Base-by-base conservation (phyloP, 2,329 filamentous ascomycete species). In the Lachnellula arida region DNA sequence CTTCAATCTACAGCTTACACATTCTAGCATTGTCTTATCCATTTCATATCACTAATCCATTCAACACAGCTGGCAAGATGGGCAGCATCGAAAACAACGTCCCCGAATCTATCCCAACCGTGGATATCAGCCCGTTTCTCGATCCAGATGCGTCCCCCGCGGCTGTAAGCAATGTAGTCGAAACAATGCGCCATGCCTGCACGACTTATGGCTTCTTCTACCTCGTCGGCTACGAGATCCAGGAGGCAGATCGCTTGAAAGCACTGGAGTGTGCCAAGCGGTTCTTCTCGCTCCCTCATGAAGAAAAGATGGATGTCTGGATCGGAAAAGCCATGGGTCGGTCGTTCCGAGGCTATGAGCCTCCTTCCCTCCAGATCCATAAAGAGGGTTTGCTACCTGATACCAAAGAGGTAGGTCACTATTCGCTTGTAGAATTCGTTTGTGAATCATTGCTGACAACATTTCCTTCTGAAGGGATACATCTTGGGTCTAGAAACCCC, bases 351-450 rank as follows among this genome's bases (percentile, higher is more conserved):
- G 25, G 72, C 71, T 56, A 73, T 70, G 58, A 77, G 76, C 56
- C 78, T 77, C 17, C 46, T 19, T 15, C 12, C 23, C 37, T 32
- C 15, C 46, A 42, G 37, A 54, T 35, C 28, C 53, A 48, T 9
- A 35, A 43, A n/a, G 42, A 66, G 34, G 46, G 46, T 42, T 77
- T 77, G 63, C 71, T 71, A 5, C 61, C 71, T 61, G 80, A 80
- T 54, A 68, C 73, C 49, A 72, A 76, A 19, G 78, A 37, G 46
- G 51, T 49, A 35, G 28, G 44, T 25, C 11, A 5, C n/a, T 23
- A 9, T 19, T 23, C 11, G 12, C 22, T 3, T 44, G 9, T 17
- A 47, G 9, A 22, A 23, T 25, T 22, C 5, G 9, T 12, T 42
- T 5, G 3, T 19, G 17, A 23, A 22, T 19, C 19, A 25, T 44